These are phyloP conservation scores for Picocystis salinarum DNA, from an alignment of 139 green algal species.

Conservation along the genomic window DNA sequence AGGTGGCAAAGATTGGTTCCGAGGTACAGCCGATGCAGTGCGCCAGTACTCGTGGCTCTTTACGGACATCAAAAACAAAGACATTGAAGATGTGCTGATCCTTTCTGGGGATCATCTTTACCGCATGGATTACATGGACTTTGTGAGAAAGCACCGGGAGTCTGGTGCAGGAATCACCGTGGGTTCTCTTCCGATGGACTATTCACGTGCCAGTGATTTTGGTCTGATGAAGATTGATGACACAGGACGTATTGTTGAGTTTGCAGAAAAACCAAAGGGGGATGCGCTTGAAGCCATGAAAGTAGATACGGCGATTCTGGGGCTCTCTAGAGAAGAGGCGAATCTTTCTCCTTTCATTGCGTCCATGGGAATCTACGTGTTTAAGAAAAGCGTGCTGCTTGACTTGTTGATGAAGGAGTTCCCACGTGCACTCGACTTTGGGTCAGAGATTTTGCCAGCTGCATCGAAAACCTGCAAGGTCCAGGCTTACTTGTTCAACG, in stretches of 20 bases:
- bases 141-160: constrained; percentile 79
- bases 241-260: constrained; percentile 54
- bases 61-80: constrained; percentile 29
- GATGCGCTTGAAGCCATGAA: constrained; percentile 76
- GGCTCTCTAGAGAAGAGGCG: constrained; percentile 32
- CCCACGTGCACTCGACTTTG: constrained; percentile 81
- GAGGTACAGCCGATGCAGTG: constrained; percentile 94
- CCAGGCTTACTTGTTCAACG: constrained; percentile 89
- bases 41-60: constrained; percentile 85
- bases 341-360: constrained; percentile 96
- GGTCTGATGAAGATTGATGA: constrained; percentile 88
- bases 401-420: constrained; percentile 16
- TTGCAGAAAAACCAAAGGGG: constrained; percentile 94
- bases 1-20: constrained; percentile 56
- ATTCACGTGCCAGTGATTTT: constrained; percentile 60
- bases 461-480: constrained; percentile 28
- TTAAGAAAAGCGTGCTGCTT: constrained; percentile 10
- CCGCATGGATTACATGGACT: constrained; percentile 99
- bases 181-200: constrained; percentile 69
- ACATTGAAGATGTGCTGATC: constrained; percentile 92
- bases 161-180: constrained; percentile 89
- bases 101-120: constrained; percentile 65
- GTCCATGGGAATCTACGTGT: constrained; percentile 94
- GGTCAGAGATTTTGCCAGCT: constrained; percentile 87
- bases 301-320: constrained; percentile 7